Percentiles rank a stretch among this genome's conserved stretches.
Evolutionary conservation across 1,139 yeast genomes (phyloP).

Genomic region (Lodderomyces orthopsilosis): DNA sequence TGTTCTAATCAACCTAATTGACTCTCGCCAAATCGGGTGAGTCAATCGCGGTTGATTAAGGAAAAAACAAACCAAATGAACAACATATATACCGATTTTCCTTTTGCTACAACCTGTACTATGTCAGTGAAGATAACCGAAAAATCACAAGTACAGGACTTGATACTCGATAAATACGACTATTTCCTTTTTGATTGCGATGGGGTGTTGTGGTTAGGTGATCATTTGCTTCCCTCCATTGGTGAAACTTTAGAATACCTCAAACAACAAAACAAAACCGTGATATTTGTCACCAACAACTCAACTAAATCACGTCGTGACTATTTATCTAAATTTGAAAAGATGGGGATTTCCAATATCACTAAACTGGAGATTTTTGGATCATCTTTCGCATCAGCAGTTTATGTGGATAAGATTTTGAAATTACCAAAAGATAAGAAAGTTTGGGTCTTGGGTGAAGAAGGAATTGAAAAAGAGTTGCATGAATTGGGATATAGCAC

Average conservation of each 20-base stretch:
- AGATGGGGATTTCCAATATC: constrained; percentile 65
- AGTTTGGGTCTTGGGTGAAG: constrained; percentile 48
- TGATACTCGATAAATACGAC: constrained; percentile 32
- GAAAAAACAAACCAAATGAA: not conserved
- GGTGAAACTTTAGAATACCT: constrained; percentile 38
- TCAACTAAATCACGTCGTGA: constrained; percentile 84
- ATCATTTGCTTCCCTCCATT: constrained; percentile 41
- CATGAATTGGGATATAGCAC: constrained; percentile 42
- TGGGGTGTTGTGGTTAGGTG: constrained; percentile 51
- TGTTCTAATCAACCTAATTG: no score
- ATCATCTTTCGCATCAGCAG: constrained; percentile 87
- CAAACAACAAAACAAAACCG: constrained; percentile 47
- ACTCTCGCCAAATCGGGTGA: not conserved
- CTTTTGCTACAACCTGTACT: not conserved
- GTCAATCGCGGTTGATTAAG: constrained; percentile 1
- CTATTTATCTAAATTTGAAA: constrained; percentile 71
- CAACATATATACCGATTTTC: no score
- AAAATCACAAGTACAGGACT: constrained; percentile 17
- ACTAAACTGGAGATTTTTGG: constrained; percentile 80
- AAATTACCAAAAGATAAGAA: constrained; percentile 60
- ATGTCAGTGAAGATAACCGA: constrained; percentile 21
- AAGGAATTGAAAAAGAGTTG: constrained; percentile 44
- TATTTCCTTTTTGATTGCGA: constrained; percentile 48
- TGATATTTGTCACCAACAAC: constrained; percentile 91
- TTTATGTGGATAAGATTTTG: constrained; percentile 75